Evolutionary conservation across 768 basidiomycete genomes (phyloP).

Genomic region (Suillus variegatus): DNA sequence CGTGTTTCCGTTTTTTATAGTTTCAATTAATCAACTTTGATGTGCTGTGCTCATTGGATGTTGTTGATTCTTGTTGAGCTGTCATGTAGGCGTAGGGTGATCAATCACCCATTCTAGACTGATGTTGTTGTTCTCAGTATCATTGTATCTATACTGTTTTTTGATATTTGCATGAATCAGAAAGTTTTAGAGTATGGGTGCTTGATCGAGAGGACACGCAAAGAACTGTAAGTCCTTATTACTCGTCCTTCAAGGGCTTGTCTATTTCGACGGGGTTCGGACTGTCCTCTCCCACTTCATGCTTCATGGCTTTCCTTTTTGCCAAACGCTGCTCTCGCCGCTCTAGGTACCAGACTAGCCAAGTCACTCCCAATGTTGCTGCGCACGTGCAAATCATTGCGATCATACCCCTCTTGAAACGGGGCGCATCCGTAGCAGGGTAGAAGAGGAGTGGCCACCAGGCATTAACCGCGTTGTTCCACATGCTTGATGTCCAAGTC

Average conservation of each 20-base stretch:
- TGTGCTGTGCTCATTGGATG: constrained; percentile 21
- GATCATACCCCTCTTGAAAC: constrained; percentile 67
- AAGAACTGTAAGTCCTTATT: background rate
- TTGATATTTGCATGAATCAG: constrained; percentile 7
- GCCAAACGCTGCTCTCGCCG: constrained; percentile 30
- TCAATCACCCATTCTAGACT: constrained; percentile 5
- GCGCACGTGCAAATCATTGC: constrained; percentile 61
- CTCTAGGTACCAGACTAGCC: constrained; percentile 58
- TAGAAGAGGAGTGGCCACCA: constrained; percentile 76
- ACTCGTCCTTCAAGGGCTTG: constrained; percentile 3
- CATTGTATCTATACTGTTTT: constrained; percentile 16
- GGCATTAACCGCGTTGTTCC: constrained; percentile 67
- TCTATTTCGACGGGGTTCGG: background rate
- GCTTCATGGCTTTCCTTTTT: background rate
- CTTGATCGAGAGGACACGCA: background rate
- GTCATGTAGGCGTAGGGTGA: background rate
- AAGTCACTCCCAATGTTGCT: constrained; percentile 58
- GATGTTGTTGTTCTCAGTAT: constrained; percentile 6
- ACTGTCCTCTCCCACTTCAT: background rate
- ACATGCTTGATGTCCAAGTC: constrained; percentile 46
- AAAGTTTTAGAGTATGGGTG: constrained; percentile 1
- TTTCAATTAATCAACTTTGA: constrained; percentile 8
- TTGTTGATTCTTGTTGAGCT: constrained; percentile 3
- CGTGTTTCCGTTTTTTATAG: constrained; percentile 7
- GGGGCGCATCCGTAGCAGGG: constrained; percentile 71